phyloP scores from a whole-genome alignment of 257 asterid genomes.

The Jasminum sambac region DNA sequence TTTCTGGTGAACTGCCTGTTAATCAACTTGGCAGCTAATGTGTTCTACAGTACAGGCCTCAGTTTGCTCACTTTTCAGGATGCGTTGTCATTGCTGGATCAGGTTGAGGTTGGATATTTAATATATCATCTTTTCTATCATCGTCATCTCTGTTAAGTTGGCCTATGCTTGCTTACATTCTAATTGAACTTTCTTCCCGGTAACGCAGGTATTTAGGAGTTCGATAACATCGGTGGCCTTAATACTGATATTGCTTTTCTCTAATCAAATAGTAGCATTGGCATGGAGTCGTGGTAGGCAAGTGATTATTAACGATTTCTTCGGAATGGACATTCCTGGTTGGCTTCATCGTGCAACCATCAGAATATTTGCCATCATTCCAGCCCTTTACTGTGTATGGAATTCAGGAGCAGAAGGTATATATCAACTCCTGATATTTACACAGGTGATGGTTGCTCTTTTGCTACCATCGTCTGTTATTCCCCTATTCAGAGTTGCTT shows the following conservation, averaged over 20 bases:
- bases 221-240: conserved; percentile 62
- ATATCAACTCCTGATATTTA: conserved; percentile 72
- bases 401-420: conserved; percentile 87
- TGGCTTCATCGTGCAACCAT: conserved; percentile 95
- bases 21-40: conserved; percentile 69
- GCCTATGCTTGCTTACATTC: conserved; percentile 11
- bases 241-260: conserved; percentile 54
- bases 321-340: conserved; percentile 74
- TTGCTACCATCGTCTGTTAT: conserved; percentile 90
- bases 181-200: conserved; percentile 21
- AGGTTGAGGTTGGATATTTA: conserved; percentile 50
- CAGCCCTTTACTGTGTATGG: conserved; percentile 86
- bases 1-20: conserved; percentile 70
- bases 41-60: conserved; percentile 66
- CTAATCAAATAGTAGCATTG: conserved; percentile 73
- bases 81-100: conserved; percentile 83
- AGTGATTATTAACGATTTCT: conserved; percentile 52
- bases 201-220: conserved; percentile 73
- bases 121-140: conserved; percentile 5
- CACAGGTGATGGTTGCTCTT: conserved; percentile 86
- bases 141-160: conserved; percentile 7
- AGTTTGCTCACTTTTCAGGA: conserved; percentile 74
- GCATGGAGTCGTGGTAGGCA: conserved; percentile 81
- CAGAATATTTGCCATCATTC: conserved; percentile 74
- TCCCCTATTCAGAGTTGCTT: conserved; percentile 85